Evolutionary conservation across 2,329 filamentous ascomycete genomes (phyloP).

Genomic region (Sordariomycetes sp.): DNA sequence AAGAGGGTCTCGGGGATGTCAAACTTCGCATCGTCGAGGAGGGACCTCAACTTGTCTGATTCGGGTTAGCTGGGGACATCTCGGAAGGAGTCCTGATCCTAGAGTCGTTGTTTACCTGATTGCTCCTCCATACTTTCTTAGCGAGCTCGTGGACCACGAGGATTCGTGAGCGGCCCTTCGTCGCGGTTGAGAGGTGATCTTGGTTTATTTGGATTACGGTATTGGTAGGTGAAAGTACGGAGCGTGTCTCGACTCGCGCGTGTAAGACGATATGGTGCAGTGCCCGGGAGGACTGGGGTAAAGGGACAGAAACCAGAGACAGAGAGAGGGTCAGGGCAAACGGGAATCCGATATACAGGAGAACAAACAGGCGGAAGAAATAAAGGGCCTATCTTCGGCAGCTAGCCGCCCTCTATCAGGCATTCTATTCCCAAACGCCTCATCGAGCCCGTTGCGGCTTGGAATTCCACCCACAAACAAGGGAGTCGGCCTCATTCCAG

Average conservation of each 20-base stretch:
- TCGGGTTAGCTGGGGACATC: neutral
- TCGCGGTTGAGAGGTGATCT: neutral
- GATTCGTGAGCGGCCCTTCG: too few species aligned
- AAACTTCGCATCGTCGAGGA: constrained; percentile 1
- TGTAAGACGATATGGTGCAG: neutral
- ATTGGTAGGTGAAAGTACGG: neutral
- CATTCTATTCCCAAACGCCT: neutral
- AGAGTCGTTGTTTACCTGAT: neutral
- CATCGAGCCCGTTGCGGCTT: neutral
- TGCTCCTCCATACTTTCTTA: neutral
- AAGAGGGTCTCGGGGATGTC: neutral
- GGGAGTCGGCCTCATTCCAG: neutral
- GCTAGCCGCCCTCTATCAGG: neutral
- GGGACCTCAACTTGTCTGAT: neutral
- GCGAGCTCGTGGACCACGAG: neutral
- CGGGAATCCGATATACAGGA: neutral
- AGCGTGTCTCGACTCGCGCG: neutral
- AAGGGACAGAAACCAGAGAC: neutral
- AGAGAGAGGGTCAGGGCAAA: neutral
- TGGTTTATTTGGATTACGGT: neutral
- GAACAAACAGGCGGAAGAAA: neutral
- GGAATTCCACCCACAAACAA: neutral
- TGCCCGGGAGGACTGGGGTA: too few species aligned
- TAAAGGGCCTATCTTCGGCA: neutral
- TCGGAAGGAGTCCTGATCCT: neutral